Percentiles rank a stretch among this genome's conserved stretches.
Evolutionary conservation across 2,329 filamentous ascomycete species (phyloP).

Genomic region (Diaporthe aspalathi): DNA sequence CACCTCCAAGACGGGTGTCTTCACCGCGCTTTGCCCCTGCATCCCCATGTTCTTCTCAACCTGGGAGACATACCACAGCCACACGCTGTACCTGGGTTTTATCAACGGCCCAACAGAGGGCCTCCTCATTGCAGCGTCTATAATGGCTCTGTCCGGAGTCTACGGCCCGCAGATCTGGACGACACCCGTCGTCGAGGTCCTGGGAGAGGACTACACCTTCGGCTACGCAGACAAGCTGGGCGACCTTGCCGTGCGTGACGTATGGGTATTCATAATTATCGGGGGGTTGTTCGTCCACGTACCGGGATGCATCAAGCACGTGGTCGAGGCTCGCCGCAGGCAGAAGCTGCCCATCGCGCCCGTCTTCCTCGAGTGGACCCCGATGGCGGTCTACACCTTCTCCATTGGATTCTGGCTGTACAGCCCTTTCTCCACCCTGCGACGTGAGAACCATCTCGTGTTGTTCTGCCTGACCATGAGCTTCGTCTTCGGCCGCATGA

Average conservation of each 20-base stretch:
- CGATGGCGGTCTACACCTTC: constrained; percentile 83
- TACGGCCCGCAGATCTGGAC: constrained; percentile 92
- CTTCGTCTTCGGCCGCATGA: constrained; percentile 98
- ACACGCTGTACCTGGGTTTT: constrained; percentile 94
- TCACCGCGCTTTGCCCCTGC: constrained; percentile 90
- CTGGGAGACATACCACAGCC: constrained; percentile 99
- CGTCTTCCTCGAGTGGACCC: constrained; percentile 93
- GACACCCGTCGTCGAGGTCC: constrained; percentile 74
- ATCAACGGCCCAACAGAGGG: constrained; percentile 98
- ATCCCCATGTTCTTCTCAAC: constrained; percentile 99
- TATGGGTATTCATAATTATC: constrained; percentile 83
- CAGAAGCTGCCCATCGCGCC: constrained; percentile 81
- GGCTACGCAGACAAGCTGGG: constrained; percentile 71
- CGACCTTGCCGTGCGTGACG: constrained; percentile 81
- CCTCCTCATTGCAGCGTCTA: constrained; percentile 83
- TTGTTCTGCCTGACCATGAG: constrained; percentile 94
- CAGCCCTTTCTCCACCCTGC: constrained; percentile 85
- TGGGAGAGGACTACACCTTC: constrained; percentile 69
- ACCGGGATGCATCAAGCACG: constrained; percentile 90
- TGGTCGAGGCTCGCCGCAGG: constrained; percentile 78
- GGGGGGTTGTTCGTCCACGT: constrained; percentile 79
- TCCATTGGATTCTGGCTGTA: constrained; percentile 87
- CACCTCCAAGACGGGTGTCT: constrained; percentile 83
- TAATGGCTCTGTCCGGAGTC: constrained; percentile 89
- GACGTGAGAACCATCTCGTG: constrained; percentile 86